phyloP scores from a whole-genome alignment of 441 rosid species.

The Pelargonium hybrid region DNA sequence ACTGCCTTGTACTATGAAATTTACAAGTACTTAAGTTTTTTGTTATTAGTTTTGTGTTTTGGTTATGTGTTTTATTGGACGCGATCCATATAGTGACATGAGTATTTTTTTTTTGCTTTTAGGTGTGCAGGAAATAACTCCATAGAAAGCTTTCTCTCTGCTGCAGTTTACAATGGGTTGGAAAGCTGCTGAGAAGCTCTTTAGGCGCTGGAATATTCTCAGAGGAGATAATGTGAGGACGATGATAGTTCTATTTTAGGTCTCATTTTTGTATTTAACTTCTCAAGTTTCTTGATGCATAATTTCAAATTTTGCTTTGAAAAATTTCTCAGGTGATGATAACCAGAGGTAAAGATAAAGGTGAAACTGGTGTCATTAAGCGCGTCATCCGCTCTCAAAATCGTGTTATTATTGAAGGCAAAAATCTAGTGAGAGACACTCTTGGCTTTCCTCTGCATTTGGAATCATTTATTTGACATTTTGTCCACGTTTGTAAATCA shows the following conservation, averaged over 20 bases:
- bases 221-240: conserved; percentile 81
- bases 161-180: conserved; percentile 52
- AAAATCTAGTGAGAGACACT: conserved; percentile 46
- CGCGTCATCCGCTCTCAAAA: conserved; percentile 76
- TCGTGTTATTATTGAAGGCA: conserved; percentile 78
- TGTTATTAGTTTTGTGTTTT: neutral
- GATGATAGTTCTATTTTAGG: neutral
- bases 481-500: neutral
- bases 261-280: neutral
- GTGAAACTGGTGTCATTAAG: conserved; percentile 63
- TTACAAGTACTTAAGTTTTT: neutral
- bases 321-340: conserved; percentile 48
- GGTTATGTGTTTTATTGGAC: neutral
- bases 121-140: neutral
- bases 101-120: neutral
- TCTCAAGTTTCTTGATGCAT: neutral
- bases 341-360: conserved; percentile 67
- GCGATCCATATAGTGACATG: neutral
- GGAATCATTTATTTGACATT: neutral
- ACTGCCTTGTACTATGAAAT: too few relatives aligned
- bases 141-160: neutral
- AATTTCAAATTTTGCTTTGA: neutral
- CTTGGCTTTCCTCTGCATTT: neutral
- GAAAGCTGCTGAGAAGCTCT: conserved; percentile 95
- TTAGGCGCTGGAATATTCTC: conserved; percentile 85